Evolutionary conservation across 768 basidiomycete genomes (phyloP).

Genomic region (Termitomyces sp.): DNA sequence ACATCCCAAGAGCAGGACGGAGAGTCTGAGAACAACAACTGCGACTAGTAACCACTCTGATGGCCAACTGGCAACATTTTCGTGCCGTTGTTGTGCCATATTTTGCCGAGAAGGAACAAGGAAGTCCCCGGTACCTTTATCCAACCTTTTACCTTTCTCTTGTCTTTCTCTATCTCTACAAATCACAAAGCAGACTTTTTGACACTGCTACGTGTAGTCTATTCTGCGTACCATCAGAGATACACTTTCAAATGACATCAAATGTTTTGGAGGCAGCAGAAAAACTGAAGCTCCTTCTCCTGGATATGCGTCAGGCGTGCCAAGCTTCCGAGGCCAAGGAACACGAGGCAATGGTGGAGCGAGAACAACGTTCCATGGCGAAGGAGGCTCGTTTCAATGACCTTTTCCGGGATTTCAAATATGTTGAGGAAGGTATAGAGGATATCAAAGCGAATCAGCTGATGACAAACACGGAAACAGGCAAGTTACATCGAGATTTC

Average conservation of each 20-base stretch:
- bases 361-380: slow-evolving; percentile 7
- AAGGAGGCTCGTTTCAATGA: slow-evolving; percentile 7
- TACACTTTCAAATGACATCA: slow-evolving; percentile 2
- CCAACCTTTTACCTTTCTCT: background rate
- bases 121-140: background rate
- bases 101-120: background rate
- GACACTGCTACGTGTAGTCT: background rate
- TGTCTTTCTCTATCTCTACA: no score
- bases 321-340: slow-evolving; percentile 2
- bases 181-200: background rate
- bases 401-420: slow-evolving; percentile 10
- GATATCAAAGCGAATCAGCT: slow-evolving; percentile 2
- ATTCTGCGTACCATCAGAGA: background rate
- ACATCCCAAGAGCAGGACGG: background rate
- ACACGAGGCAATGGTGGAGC: slow-evolving; percentile 8
- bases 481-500: slow-evolving; percentile 3
- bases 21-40: background rate
- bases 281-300: slow-evolving; percentile 6
- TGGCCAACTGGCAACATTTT: background rate
- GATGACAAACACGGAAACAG: slow-evolving; percentile 1
- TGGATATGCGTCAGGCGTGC: slow-evolving; percentile 4
- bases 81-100: background rate
- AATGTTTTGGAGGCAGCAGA: slow-evolving; percentile 5
- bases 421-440: slow-evolving; percentile 2
- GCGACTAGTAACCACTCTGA: no score